Base-by-base conservation (phyloP, 371 early-diverging fungal species). In the Mucor mucedo region DNA sequence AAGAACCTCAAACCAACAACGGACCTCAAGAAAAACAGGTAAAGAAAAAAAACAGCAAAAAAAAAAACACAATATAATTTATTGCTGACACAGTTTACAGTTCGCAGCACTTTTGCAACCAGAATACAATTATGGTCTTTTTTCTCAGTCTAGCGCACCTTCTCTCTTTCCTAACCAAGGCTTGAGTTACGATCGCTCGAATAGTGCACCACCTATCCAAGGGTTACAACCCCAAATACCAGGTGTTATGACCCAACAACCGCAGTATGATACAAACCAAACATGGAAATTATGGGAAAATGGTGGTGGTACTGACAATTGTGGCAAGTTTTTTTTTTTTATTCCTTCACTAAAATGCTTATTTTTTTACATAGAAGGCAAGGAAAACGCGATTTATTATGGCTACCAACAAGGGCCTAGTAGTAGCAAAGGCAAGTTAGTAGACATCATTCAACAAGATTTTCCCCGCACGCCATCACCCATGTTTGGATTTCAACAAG, bases 381-480 rank as follows among this genome's bases (percentile, higher is more conserved):
- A 49, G 63, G 55, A 30, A 55, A 40, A 29, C 49, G 49, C 40
- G 56, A 49, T 39, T 45, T 41, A 52, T 52, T 58, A 45, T 47
- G 10, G 21, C 21, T 47, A 55, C 21, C 39, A 50, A 10, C 53
- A 61, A 32, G 44, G 57, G 10, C 35, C 16, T 47, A 49, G 30
- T 42, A 66, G 59, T 47, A 63, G 45, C 16, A 64, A 64, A 53
- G 58, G 58, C n/a, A 64, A 64, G 29, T 45, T 58, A 5, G 58
- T 53, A 16, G 65, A 58, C 16, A 45, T 58, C 13, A 64, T 64
- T 39, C 65, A 64, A 8, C 58, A 58, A 58, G 65, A 64, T 16
- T 64, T 64, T n/a, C 40, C 65, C 47, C 65, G 59, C 39, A 58
- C 65, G 0, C 53, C 65, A 30, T 64, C 65, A 2, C 65, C 65